These are phyloP conservation scores for Suhomyces faveliae DNA, from an alignment of 805 yeast species.

Conservation along the genomic window DNA sequence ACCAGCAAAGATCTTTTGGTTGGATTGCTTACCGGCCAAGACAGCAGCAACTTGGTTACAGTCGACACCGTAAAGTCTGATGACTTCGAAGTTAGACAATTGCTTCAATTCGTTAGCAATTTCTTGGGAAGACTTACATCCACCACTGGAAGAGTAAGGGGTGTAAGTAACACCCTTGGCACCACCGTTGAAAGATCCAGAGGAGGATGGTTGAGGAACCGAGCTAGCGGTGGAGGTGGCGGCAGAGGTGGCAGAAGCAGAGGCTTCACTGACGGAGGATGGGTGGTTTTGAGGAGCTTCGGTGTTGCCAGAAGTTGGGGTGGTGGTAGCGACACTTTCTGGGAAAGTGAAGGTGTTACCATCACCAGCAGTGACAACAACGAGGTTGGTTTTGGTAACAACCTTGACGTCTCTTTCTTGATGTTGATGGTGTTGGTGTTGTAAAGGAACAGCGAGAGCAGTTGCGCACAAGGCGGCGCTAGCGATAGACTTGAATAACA, in stretches of 20 bases:
- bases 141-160: slow-evolving; percentile 68
- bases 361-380: slow-evolving; percentile 45
- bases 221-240: slow-evolving; percentile 11
- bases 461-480: slow-evolving; percentile 51
- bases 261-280: slow-evolving; percentile 10
- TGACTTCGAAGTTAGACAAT: slow-evolving; percentile 52
- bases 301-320: slow-evolving; percentile 8
- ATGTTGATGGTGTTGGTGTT: slow-evolving; percentile 54
- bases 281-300: slow-evolving; percentile 8
- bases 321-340: slow-evolving; percentile 10
- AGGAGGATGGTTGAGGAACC: slow-evolving; percentile 7
- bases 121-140: slow-evolving; percentile 60
- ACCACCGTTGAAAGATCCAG: slow-evolving; percentile 21
- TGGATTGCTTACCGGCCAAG: slow-evolving; percentile 57
- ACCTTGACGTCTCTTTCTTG: slow-evolving; percentile 57
- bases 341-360: slow-evolving; percentile 17
- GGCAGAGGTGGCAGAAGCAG: slow-evolving; percentile 9
- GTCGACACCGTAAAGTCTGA: slow-evolving; percentile 86
- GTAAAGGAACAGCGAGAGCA: slow-evolving; percentile 57
- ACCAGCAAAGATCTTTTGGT: slow-evolving; percentile 76
- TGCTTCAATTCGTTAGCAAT: slow-evolving; percentile 59
- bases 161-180: slow-evolving; percentile 79
- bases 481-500: slow-evolving; percentile 30
- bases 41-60: slow-evolving; percentile 77
- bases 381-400: slow-evolving; percentile 49